A percentile compares a stretch with the other conserved stretches of the same genome.
phyloP scores from a whole-genome alignment of 345 rosid genomes.

The Diplotaxis tenuifolia region DNA sequence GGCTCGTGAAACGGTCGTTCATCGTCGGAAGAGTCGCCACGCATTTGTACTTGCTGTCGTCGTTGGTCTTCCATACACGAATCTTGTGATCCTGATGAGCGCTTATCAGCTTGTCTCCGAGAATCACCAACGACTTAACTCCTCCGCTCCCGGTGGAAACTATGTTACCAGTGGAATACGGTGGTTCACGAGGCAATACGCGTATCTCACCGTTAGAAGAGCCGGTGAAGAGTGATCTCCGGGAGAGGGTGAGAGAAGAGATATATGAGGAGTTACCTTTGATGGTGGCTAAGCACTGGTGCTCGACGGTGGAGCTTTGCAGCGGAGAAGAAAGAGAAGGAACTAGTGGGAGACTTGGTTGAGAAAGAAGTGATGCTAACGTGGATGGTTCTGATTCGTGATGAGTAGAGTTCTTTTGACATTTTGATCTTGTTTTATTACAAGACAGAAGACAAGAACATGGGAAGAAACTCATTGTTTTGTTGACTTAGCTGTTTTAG shows the following conservation, averaged over 20 bases:
- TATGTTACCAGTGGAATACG: neutral
- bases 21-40: constrained; percentile 62
- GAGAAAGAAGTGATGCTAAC: constrained; percentile 51
- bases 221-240: constrained; percentile 46
- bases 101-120: constrained; percentile 50
- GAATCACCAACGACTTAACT: constrained; percentile 53
- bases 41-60: constrained; percentile 38
- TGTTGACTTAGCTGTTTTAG: neutral
- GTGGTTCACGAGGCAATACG: constrained; percentile 44
- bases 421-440: constrained; percentile 25
- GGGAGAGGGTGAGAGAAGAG: constrained; percentile 51
- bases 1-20: constrained; percentile 48
- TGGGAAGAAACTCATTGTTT: constrained; percentile 32
- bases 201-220: constrained; percentile 55
- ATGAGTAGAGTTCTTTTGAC: constrained; percentile 9
- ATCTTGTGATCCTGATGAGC: constrained; percentile 81
- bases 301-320: constrained; percentile 25
- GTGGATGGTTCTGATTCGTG: constrained; percentile 41
- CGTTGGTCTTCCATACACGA: constrained; percentile 67
- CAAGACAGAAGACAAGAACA: constrained; percentile 33
- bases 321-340: constrained; percentile 48
- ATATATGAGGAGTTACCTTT: constrained; percentile 48
- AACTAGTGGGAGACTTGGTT: constrained; percentile 47
- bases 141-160: constrained; percentile 44
- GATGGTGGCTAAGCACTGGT: constrained; percentile 51